Evolutionary conservation across 441 rosid species (phyloP), one percentile per base, ranked within the genome.

Genomic region (Melastoma candidum): DNA sequence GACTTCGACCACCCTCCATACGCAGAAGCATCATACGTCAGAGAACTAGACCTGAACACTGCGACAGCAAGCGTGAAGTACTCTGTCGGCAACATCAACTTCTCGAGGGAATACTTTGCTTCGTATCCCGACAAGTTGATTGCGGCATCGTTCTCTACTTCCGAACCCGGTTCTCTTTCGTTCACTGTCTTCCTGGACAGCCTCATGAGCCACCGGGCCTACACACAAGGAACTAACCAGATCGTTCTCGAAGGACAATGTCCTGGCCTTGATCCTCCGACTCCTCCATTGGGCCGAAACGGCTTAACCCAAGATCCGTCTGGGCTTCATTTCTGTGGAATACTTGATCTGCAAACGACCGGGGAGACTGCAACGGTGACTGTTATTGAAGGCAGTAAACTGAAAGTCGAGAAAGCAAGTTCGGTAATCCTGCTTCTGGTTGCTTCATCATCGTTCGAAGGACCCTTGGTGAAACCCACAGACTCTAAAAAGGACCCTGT

Each of bases 1-100:
- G 68, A 65, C 8, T 65, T 65, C 36, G 68, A 65, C 14, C 68
- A 58, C 58, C 59, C 48, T 48, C 9, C 46, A 58, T 48, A 48
- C 3, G 51, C 22, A 5, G 46, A 65, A 58, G 47, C 24, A 53
- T 58, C 68, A 4, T 65, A 65, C 44, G 4, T 52, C 44, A 65
- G 68, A 50, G 68, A 65, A 46, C 56, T 65, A 49, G 68, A 65
- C 49, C 59, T 65, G 59, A 55, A 65, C 50, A 58, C 64, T 53
- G 68, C 68, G 52, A 65, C 68, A 7, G 68, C 49, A 27, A 58
- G 51, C n/a, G 53, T 65, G 17, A 54, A 54, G 32, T 65, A 65
- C 48, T 27, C 58, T 11, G 60, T 41, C 9, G 59, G 47, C 49
- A 46, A 41, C 22, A 59, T 59, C 14, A 55, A 44, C 29, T 65